phyloP scores from a whole-genome alignment of 140 eudicot genomes.

The Cichorium intybus region DNA sequence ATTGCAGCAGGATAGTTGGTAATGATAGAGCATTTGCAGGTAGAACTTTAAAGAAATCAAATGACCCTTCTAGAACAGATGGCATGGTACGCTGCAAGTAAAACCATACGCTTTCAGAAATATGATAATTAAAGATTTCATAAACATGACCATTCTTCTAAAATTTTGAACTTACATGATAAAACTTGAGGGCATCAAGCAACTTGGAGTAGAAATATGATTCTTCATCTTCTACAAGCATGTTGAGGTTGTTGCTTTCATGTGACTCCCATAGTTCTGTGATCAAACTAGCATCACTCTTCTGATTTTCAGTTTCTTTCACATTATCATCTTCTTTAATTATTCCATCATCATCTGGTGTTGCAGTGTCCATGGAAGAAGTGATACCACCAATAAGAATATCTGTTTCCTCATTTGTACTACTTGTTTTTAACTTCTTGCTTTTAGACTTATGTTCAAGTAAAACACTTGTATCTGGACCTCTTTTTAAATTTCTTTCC shows the following conservation, averaged over 20 bases:
- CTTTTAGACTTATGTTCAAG: constrained; percentile 11
- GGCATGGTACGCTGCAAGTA: constrained; percentile 70
- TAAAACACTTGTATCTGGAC: constrained; percentile 37
- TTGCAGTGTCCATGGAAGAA: constrained; percentile 31
- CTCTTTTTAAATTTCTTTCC: constrained; percentile 44
- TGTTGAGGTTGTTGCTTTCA: constrained; percentile 20
- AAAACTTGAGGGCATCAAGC: constrained; percentile 69
- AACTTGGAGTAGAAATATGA: constrained; percentile 67
- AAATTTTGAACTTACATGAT: constrained; percentile 54
- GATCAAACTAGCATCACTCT: constrained; percentile 24
- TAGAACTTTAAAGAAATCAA: constrained; percentile 72
- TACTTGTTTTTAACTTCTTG: constrained; percentile 52
- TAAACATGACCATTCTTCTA: not conserved
- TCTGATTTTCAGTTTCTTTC: constrained; percentile 33
- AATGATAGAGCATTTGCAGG: constrained; percentile 59
- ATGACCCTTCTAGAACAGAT: constrained; percentile 62
- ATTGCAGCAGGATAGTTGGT: constrained; percentile 71
- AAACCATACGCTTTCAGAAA: constrained; percentile 9
- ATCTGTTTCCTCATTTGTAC: constrained; percentile 56
- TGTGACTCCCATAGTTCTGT: constrained; percentile 64
- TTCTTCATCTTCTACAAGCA: constrained; percentile 43
- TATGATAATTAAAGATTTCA: not conserved
- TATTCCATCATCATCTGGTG: constrained; percentile 33
- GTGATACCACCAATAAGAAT: constrained; percentile 73
- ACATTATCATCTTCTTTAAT: constrained; percentile 25